Evolutionary conservation across 352 stramenopile species (phyloP).

Genomic region (Blastocystis sp.): DNA sequence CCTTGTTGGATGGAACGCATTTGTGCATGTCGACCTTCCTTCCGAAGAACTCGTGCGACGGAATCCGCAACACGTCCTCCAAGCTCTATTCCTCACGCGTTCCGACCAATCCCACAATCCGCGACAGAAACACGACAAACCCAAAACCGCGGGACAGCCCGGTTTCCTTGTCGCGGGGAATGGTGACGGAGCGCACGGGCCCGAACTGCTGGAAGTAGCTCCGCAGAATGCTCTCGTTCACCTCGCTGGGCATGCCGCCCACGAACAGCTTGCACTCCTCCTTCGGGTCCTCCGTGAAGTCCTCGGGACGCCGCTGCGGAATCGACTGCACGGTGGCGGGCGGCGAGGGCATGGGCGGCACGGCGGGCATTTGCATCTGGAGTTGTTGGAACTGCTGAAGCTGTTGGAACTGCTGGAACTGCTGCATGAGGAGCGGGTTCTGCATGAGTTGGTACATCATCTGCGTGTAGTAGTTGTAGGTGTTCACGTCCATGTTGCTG

Average conservation of each 20-base stretch:
- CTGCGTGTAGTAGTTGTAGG: constrained; percentile 38
- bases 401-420: not conserved
- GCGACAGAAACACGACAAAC: constrained; percentile 50
- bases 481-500: constrained; percentile 30
- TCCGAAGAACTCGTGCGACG: constrained; percentile 51
- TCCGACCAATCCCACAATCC: not conserved
- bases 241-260: constrained; percentile 43
- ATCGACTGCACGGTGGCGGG: not conserved
- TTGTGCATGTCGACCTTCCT: constrained; percentile 50
- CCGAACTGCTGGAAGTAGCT: constrained; percentile 63
- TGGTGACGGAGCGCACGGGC: constrained; percentile 33
- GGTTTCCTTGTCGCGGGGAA: constrained; percentile 38
- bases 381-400: not conserved
- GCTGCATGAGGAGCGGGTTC: constrained; percentile 52
- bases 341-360: not conserved
- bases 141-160: constrained; percentile 51
- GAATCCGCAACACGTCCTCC: constrained; percentile 38
- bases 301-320: constrained; percentile 7
- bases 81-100: constrained; percentile 31
- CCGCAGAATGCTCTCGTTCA: constrained; percentile 27
- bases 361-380: not conserved
- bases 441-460: constrained; percentile 60
- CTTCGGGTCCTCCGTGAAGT: constrained; percentile 48
- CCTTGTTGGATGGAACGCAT: not conserved
- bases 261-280: constrained; percentile 66